Base-by-base conservation (phyloP, 2,329 filamentous ascomycete species). In the Penicillium brasilianum region DNA sequence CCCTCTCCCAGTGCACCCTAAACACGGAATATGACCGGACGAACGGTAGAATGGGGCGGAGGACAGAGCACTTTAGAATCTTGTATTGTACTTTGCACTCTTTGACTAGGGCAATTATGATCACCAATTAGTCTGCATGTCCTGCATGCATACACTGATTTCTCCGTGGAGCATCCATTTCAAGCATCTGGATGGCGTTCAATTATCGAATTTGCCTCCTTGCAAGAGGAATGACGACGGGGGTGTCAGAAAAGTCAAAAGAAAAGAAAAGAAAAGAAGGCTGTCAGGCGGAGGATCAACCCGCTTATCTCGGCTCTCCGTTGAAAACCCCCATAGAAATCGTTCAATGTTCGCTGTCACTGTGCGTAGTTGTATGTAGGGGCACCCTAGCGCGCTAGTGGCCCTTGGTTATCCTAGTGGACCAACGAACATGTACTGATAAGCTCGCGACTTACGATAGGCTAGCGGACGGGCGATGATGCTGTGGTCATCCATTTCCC, bases 381-480 rank as follows among this genome's bases (percentile, higher is more conserved):
- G 25, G 25, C 6, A 6, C 25, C 25, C 25, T 28, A 28, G 25
- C 25, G 25, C 25, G 25, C 30, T 51, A 51, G 48, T 34, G 48
- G 48, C 48, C 25, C 25, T 28, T 3, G 6, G 25, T 34, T 34
- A 53, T 28, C 25, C 6, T 28, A 34, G 36, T 20, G 36, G 22
- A 53, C 22, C 20, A 55, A 53, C 44, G 1, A 32, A 16, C 14
- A n/a, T 9, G 36, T 22, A 43, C 51, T 62, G 64, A 66, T 66
- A 66, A 66, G 62, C 60, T 41, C 41, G 18, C 10, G 59, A 28
- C 39, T 16, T 22, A 25, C 50, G 59, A 66, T 66, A 62, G 64
- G 64, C 30, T 18, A 14, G 9, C 10, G 20, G 13, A 16, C 39
- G 9, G n/a, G 48, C 50, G 55, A 28, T 58, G 36, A 41, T 13